phyloP scores from a whole-genome alignment of 345 rosid species.

The Leavenworthia alabamica region DNA sequence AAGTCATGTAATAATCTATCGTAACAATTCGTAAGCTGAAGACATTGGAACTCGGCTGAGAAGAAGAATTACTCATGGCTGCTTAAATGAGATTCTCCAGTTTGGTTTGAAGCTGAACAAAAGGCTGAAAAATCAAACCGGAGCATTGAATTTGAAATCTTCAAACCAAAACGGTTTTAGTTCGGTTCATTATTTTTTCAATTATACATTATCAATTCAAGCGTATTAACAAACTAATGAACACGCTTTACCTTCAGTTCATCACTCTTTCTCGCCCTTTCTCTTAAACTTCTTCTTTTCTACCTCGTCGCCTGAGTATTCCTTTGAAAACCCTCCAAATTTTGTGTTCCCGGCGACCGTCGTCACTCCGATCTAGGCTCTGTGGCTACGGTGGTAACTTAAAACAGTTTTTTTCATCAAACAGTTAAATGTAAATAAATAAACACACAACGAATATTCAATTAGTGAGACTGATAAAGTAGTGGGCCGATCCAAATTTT shows the following conservation, averaged over 20 bases:
- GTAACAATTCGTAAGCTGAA: conserved; percentile 82
- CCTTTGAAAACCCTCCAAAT: too few species aligned
- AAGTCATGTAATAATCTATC: conserved; percentile 77
- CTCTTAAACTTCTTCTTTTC: too few species aligned
- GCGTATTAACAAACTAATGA: background rate
- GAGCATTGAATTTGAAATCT: background rate
- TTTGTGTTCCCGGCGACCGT: too few species aligned
- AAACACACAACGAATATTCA: too few species aligned
- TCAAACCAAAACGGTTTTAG: conserved; percentile 1
- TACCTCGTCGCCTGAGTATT: too few species aligned
- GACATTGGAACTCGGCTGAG: conserved; percentile 42
- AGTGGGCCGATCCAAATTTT: too few species aligned
- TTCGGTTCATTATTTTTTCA: background rate
- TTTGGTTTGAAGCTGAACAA: background rate
- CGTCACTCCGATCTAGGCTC: too few species aligned
- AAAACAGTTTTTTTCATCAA: too few species aligned
- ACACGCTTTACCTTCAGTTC: background rate
- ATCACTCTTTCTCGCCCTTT: background rate
- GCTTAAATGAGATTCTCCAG: background rate
- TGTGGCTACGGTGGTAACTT: too few species aligned
- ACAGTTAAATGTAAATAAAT: too few species aligned
- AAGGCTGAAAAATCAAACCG: background rate
- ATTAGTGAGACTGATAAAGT: too few species aligned
- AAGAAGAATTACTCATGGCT: conserved; percentile 42
- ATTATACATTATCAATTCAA: background rate